phyloP scores from a whole-genome alignment of 2,329 filamentous ascomycete species.

The Neonectria sp. region DNA sequence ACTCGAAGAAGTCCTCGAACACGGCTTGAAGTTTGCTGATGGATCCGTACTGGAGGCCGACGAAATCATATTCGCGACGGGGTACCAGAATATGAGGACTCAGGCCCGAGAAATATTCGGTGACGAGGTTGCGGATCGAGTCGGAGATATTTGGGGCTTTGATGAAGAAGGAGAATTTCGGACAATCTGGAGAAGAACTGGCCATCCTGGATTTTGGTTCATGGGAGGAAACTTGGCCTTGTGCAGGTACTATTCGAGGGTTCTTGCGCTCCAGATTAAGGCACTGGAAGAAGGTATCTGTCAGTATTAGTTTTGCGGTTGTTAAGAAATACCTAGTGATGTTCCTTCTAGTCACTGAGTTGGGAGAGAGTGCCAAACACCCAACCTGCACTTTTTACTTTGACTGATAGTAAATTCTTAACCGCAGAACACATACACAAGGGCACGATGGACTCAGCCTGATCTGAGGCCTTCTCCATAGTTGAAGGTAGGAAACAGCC shows the following conservation, averaged over 20 bases:
- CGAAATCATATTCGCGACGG: constrained; percentile 73
- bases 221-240: constrained; percentile 75
- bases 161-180: constrained; percentile 69
- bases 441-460: too few relatives aligned
- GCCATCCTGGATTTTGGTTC: constrained; percentile 75
- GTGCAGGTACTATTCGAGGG: constrained; percentile 70
- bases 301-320: too few relatives aligned
- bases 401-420: too few relatives aligned
- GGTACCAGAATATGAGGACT: constrained; percentile 77
- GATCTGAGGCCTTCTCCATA: too few relatives aligned
- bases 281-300: constrained; percentile 54
- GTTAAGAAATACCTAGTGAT: too few relatives aligned
- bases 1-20: constrained; percentile 64
- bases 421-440: too few relatives aligned
- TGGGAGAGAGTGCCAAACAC: too few relatives aligned
- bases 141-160: constrained; percentile 73
- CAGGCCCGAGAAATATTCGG: constrained; percentile 73
- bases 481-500: too few relatives aligned
- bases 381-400: too few relatives aligned
- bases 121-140: constrained; percentile 69
- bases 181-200: constrained; percentile 69
- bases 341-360: too few relatives aligned
- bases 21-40: constrained; percentile 64
- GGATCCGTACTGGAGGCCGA: constrained; percentile 71
- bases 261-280: constrained; percentile 67